Evolutionary conservation across 1,284 basidiomycete genomes (phyloP), one percentile per base, ranked within the genome.

Genomic region (Ceratobasidium theobromae): DNA sequence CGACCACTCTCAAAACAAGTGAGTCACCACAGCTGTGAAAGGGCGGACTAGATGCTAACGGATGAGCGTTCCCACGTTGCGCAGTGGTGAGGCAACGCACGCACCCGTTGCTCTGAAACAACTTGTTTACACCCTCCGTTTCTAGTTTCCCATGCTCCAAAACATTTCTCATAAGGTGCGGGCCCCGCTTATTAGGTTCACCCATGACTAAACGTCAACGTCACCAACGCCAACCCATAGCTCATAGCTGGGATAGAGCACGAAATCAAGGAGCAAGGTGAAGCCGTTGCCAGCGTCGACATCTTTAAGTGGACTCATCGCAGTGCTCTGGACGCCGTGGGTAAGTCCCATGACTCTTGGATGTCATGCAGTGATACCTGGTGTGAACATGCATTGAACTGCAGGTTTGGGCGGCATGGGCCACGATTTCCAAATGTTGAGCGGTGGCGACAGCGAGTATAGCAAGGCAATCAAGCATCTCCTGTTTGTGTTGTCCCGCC

Each of bases 401-500:
- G 8, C 43, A 62, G 57, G 57, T 30, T 45, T 21, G 32, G 57
- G 43, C 2, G 46, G 57, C 11, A 45, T 62, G 21, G 57, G 57
- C 14, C 57, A 62, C n/a, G 57, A 62, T 33, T 62, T 62, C 35
- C 57, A 62, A 33, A 46, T 46, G 18, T 12, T 62, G n/a, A 33
- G 32, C 28, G 57, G 57, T 5, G 33, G 32, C 28, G 57, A 62
- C 9, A 62, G 57, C 46, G 46, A 62, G 3, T 62, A 62, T 33
- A 51, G 57, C 57, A 51, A 28, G 33, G 57, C 57, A 2, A 62
- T 62, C 46, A 49, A 62, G 32, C 57, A 62, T 51, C 57, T 62
- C 16, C 57, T 62, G 57, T 62, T 12, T 41, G 21, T 48, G 28
- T 38, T 8, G 9, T 16, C 8, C 35, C 8, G 8, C 35, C 8